Evolutionary conservation across 2,329 filamentous ascomycete species (phyloP).

Genomic region (Botrytis galanthina): DNA sequence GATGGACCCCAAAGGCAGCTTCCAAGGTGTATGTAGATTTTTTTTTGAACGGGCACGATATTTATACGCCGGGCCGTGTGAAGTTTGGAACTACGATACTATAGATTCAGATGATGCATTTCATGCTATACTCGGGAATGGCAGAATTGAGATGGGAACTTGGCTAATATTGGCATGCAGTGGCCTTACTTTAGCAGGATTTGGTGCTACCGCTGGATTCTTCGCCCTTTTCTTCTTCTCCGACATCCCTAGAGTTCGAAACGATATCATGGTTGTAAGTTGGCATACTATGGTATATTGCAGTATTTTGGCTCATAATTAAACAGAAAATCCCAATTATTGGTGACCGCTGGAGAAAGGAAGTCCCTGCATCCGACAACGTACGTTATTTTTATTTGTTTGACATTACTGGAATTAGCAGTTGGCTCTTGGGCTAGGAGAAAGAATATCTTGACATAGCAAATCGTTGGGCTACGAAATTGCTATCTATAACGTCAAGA

Average conservation of each 20-base stretch:
- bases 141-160: constrained; percentile 1
- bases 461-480: not conserved
- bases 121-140: not conserved
- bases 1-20: constrained; percentile 50
- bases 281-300: not conserved
- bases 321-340: constrained; percentile 55
- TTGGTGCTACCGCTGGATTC: constrained; percentile 54
- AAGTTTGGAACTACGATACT: not conserved
- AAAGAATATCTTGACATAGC: not conserved
- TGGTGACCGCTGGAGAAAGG: constrained; percentile 50
- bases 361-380: constrained; percentile 60
- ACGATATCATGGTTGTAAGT: constrained; percentile 57
- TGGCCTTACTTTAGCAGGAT: constrained; percentile 51
- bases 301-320: constrained; percentile 14
- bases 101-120: not conserved
- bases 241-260: constrained; percentile 59
- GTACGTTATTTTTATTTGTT: constrained; percentile 44
- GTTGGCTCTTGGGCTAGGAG: too few relatives aligned
- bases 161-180: constrained; percentile 40
- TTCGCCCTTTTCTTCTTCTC: constrained; percentile 60
- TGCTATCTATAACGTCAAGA: not conserved
- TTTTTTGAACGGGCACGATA: not conserved
- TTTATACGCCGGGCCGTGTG: not conserved
- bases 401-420: not conserved
- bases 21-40: constrained; percentile 47